Evolutionary conservation across 352 stramenopile genomes (phyloP).

Genomic region (Pythium scleroteichum): DNA sequence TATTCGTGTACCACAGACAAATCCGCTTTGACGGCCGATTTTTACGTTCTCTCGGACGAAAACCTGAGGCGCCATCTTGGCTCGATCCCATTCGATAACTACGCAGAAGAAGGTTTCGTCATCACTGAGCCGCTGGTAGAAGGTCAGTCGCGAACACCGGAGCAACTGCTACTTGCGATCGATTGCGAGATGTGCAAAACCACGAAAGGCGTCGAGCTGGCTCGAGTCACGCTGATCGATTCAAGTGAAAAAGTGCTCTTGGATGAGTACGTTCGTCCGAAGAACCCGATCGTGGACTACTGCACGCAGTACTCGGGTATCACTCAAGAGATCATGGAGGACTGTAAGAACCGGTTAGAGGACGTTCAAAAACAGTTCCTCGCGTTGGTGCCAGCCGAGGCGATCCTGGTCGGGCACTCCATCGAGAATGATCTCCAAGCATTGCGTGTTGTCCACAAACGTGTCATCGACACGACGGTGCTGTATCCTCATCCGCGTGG

Average conservation of each 20-base stretch:
- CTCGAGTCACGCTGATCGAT: constrained; percentile 74
- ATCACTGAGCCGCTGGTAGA: constrained; percentile 39
- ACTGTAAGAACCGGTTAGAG: constrained; percentile 53
- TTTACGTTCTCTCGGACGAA: constrained; percentile 71
- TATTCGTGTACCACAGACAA: constrained; percentile 29
- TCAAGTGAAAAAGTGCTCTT: constrained; percentile 68
- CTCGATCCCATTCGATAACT: constrained; percentile 54
- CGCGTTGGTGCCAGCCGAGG: constrained; percentile 54
- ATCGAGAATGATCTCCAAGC: constrained; percentile 86
- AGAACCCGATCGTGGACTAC: constrained; percentile 86
- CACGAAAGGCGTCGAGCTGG: constrained; percentile 84
- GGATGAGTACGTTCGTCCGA: constrained; percentile 80
- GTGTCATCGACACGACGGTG: constrained; percentile 79
- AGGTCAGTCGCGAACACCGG: constrained; percentile 32
- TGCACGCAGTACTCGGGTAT: constrained; percentile 88
- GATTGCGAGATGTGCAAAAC: constrained; percentile 90
- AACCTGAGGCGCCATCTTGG: constrained; percentile 59
- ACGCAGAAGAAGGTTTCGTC: constrained; percentile 40
- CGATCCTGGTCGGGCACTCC: constrained; percentile 87
- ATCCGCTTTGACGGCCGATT: constrained; percentile 59
- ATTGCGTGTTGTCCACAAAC: constrained; percentile 66
- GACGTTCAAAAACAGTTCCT: constrained; percentile 73
- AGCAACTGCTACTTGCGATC: constrained; percentile 66
- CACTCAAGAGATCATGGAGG: constrained; percentile 78
- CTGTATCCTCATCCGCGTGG: constrained; percentile 84